Evolutionary conservation across 495 filamentous ascomycete species (phyloP), one percentile per base, ranked within the genome.

Genomic region (Xylaria curta): DNA sequence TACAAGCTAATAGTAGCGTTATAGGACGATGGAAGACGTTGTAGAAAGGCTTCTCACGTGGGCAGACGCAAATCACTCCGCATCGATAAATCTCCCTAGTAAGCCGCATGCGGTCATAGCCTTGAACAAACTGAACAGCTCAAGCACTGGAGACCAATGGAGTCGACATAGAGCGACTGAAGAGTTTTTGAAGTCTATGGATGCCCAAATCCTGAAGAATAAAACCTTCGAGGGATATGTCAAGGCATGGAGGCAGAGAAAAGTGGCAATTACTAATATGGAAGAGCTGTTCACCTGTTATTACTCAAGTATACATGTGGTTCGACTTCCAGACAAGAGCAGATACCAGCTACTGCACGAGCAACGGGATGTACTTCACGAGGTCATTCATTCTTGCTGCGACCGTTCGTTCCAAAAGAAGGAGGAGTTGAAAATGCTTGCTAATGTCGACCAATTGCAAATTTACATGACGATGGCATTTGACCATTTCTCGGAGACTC

Each of bases 31-130:
- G 51, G 51, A 54, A 26, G 51, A 54, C 24, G 51, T 54, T 54
- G 51, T 54, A 10, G n/a, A 54, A 54, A 54, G 15, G 10, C 51
- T 54, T 6, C 51, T 54, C 3, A 24, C 24, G 2, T 54, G 51
- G 51, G 51, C 51, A 5, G 51, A 54, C 26, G n/a, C n/a, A 13
- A 54, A 54, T 54, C 24, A 54, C 51, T 54, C 51, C 9, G 51
- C 51, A 21, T 54, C 51, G 3, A 54, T 54, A 21, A 54, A 54
- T 54, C 51, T 54, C 24, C 51, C 51, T 26, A 54, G 51, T 4
- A 54, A 54, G 51, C 51, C 51, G 7, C 51, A 54, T 26, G 51
- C 51, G 24, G n/a, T 54, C 51, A 54, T 54, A 21, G 51, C 24
- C 24, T 26, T 54, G 8, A 54, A 54, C 15, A 54, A 54, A 54